Evolutionary conservation across 73 alveolate genomes (phyloP), one percentile per base, ranked within the genome.

Genomic region (Tetrahymena borealis): DNA sequence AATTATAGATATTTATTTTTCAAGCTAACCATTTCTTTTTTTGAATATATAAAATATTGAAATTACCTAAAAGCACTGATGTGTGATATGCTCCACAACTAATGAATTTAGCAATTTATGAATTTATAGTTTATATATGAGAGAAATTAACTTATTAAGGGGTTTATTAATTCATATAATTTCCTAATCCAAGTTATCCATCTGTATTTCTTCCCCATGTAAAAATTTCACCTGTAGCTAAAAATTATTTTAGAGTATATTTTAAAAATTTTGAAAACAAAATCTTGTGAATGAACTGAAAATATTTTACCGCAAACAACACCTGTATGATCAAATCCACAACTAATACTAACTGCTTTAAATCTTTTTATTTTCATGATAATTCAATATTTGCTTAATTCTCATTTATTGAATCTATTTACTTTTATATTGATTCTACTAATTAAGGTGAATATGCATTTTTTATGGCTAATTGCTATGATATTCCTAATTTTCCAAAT

Each of bases 271-370:
- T 60, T 13, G 1, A 24, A 3, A 60, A 20, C n/a, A n/a, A n/a
- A n/a, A n/a, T n/a, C n/a, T 1, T 60, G 5, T 60, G 16, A 60
- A 60, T 60, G 2, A 2, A 31, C 78, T n/a, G n/a, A 94, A 37
- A n/a, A 41, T 7, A 41, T 4, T 9, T 60, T 60, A 60, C 85
- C n/a, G 85, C 85, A 60, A 60, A 95, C 90, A 60, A 78, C 91
- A 1, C 91, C 94, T 15, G 97, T 90, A 28, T 94, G 97, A 77
- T 38, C 90, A 42, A 91, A 78, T 33, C 98, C 98, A 92, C 97
- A 96, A 36, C 95, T 38, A 8, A 95, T 33, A 24, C 38, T 35
- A 24, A 60, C 28, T 60, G 85, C 85, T 60, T 60, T 60, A n/a
- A 60, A 60, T 60, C 85, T 60, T 1, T 60, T 60, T 6, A 60